These are phyloP conservation scores for Lithospermum erythrorhizon DNA, from an alignment of 257 asterid species.

Conservation along the genomic window DNA sequence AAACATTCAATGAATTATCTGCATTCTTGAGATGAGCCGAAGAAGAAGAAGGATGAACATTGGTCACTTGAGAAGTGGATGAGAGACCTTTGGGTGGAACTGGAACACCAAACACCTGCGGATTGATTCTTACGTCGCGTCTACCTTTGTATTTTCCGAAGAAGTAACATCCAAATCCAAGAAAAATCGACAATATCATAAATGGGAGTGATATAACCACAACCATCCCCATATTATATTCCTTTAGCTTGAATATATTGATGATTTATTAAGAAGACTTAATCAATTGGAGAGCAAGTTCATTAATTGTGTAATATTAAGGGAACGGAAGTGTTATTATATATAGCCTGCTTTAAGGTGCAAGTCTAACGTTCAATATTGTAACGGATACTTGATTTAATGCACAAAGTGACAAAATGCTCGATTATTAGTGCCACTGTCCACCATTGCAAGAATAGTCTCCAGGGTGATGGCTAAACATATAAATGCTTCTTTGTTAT, in stretches of 20 bases:
- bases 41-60: conserved; percentile 10
- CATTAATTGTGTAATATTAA: too few species aligned
- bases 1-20: conserved; percentile 34
- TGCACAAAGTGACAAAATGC: too few species aligned
- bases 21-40: conserved; percentile 20
- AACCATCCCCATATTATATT: conserved; percentile 92
- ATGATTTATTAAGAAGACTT: too few species aligned
- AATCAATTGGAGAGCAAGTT: too few species aligned
- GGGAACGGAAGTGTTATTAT: too few species aligned
- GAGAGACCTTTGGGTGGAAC: conserved; percentile 53
- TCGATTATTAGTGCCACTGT: too few species aligned
- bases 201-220: conserved; percentile 73
- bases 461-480: too few species aligned
- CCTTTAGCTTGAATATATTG: not conserved
- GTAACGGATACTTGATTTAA: too few species aligned
- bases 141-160: conserved; percentile 78
- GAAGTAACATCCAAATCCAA: conserved; percentile 78
- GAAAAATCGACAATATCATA: conserved; percentile 49
- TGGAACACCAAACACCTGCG: conserved; percentile 70
- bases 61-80: conserved; percentile 17
- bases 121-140: conserved; percentile 46
- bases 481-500: too few species aligned
- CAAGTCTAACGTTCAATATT: too few species aligned
- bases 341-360: too few species aligned
- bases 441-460: too few species aligned